phyloP scores from a whole-genome alignment of 805 yeast genomes.

The Zygotorulaspora sp. region DNA sequence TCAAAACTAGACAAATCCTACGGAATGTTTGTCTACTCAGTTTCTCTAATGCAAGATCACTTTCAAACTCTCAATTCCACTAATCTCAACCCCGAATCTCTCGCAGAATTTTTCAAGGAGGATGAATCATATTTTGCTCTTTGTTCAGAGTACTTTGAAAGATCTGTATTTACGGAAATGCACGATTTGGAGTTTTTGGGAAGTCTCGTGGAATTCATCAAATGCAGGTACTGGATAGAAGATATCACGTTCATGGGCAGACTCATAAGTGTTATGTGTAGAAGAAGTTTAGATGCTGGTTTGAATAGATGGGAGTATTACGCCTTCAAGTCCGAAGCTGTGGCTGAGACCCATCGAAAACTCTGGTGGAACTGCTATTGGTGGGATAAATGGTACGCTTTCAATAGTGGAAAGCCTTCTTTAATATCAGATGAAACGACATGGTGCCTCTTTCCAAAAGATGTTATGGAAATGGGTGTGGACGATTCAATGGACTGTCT shows the following conservation, averaged over 20 bases:
- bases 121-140: conserved; percentile 1
- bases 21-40: background rate
- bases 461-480: conserved; percentile 13
- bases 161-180: conserved; percentile 8
- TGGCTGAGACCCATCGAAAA: conserved; percentile 13
- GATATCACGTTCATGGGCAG: conserved; percentile 5
- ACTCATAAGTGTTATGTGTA: conserved; percentile 3
- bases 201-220: conserved; percentile 2
- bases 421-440: conserved; percentile 5
- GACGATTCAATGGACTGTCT: conserved; percentile 14
- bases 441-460: conserved; percentile 16
- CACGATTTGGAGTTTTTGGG: background rate
- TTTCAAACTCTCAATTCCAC: background rate
- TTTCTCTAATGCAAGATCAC: background rate
- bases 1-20: too few relatives aligned
- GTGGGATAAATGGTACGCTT: conserved; percentile 21
- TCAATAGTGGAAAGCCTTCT: conserved; percentile 13
- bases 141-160: conserved; percentile 3
- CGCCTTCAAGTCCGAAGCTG: conserved; percentile 7
- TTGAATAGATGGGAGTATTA: conserved; percentile 21
- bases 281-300: conserved; percentile 8
- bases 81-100: background rate
- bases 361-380: conserved; percentile 20
- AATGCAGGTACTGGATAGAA: conserved; percentile 2
- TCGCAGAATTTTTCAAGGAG: background rate